phyloP scores from a whole-genome alignment of 2,329 filamentous ascomycete species.

The Fulvia fulva region DNA sequence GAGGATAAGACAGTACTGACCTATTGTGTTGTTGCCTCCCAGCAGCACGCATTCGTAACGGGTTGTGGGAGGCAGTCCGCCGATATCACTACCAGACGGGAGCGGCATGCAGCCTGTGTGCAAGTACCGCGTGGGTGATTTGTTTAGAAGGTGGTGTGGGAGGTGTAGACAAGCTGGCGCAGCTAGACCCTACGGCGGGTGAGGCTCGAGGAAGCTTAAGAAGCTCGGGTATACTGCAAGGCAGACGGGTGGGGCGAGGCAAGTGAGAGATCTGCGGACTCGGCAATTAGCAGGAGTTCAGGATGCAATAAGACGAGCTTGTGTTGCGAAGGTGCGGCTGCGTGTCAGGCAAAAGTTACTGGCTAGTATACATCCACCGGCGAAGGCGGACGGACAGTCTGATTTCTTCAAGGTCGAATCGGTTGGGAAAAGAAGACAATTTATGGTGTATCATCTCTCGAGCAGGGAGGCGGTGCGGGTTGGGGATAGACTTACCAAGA shows the following conservation, averaged over 20 bases:
- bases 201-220: background rate
- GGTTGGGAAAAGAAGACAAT: conserved; percentile 81
- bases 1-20: conserved; percentile 9
- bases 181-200: background rate
- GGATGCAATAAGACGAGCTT: conserved; percentile 8
- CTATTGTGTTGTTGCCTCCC: conserved; percentile 8
- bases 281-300: conserved; percentile 7
- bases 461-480: conserved; percentile 2
- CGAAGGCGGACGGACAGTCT: conserved; percentile 62
- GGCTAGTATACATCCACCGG: conserved; percentile 80
- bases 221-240: background rate
- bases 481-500: background rate
- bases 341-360: conserved; percentile 77
- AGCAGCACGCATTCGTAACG: background rate
- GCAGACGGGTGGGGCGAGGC: background rate
- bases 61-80: background rate
- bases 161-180: background rate
- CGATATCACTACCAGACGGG: background rate
- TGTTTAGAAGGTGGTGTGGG: background rate
- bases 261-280: background rate
- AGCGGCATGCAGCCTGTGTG: background rate
- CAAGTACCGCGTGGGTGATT: background rate
- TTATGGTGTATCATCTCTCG: conserved; percentile 69
- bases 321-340: conserved; percentile 13
- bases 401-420: conserved; percentile 84